A percentile compares a stretch with the other conserved stretches of the same genome.
Evolutionary conservation across 371 early-diverging fungal genomes (phyloP).

Genomic region (Zopfochytrium polystomum): DNA sequence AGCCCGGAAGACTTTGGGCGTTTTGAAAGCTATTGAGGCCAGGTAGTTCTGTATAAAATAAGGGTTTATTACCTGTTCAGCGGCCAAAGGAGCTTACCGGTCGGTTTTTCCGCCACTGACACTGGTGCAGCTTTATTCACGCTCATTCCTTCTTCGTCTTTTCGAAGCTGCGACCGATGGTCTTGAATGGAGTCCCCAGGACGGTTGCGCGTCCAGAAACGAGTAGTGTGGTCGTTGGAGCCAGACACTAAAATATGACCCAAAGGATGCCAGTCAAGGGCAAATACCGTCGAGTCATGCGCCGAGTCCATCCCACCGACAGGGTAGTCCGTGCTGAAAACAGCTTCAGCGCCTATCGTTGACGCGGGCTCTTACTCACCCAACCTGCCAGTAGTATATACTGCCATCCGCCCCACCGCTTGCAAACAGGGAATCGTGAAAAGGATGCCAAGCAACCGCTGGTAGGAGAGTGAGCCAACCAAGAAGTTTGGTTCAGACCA

Average conservation of each 20-base stretch:
- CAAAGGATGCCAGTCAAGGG: slow-evolving; percentile 98
- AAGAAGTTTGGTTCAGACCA: slow-evolving; percentile 3
- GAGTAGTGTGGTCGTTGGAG: slow-evolving; percentile 95
- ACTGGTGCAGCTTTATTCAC: no score
- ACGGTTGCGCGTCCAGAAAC: slow-evolving; percentile 97
- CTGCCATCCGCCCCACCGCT: slow-evolving; percentile 95
- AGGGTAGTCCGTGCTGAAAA: slow-evolving; percentile 30
- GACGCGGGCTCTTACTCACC: slow-evolving; percentile 41
- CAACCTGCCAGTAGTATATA: slow-evolving; percentile 90
- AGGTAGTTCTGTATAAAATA: not conserved
- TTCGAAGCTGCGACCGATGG: slow-evolving; percentile 38
- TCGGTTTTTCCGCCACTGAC: slow-evolving; percentile 20
- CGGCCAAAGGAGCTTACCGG: not conserved
- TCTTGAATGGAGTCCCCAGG: slow-evolving; percentile 76
- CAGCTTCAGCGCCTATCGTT: not conserved
- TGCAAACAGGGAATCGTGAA: slow-evolving; percentile 86
- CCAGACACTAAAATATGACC: slow-evolving; percentile 98
- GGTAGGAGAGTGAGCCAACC: slow-evolving; percentile 17
- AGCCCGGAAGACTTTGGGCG: not conserved
- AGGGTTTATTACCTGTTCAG: not conserved
- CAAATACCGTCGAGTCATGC: slow-evolving; percentile 96
- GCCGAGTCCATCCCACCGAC: slow-evolving; percentile 82
- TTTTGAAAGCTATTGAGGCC: slow-evolving; percentile 3
- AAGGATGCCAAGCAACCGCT: slow-evolving; percentile 96
- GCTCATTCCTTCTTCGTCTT: slow-evolving; percentile 40